These are phyloP conservation scores for Termitomyces sp. DNA, from an alignment of 768 basidiomycete genomes.

Conservation along the genomic window DNA sequence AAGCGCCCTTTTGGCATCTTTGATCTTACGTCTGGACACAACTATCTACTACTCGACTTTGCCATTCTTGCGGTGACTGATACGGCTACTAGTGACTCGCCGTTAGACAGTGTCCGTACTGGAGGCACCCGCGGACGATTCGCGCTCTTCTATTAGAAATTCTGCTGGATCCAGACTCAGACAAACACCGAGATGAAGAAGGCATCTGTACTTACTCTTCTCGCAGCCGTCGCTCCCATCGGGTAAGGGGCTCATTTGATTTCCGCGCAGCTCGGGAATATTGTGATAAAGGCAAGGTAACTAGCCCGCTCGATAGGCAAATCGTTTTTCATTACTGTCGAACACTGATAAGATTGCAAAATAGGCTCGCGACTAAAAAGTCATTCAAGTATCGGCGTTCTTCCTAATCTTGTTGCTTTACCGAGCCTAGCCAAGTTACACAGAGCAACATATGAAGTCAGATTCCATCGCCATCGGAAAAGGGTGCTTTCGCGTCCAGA, in stretches of 20 bases:
- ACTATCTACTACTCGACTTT: no score
- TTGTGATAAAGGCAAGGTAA: neutral
- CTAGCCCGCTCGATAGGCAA: neutral
- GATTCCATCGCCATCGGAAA: slow-evolving; percentile 5
- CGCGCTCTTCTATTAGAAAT: neutral
- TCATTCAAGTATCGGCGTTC: neutral
- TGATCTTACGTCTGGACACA: neutral
- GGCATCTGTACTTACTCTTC: neutral
- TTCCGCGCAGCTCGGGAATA: neutral
- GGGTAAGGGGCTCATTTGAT: neutral
- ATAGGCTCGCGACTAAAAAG: neutral
- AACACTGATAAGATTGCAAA: neutral
- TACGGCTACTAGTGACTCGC: neutral
- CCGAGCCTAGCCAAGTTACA: neutral
- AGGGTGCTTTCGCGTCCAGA: neutral
- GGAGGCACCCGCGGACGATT: neutral
- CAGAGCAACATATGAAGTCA: neutral
- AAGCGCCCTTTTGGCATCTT: neutral
- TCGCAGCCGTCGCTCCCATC: neutral
- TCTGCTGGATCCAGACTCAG: neutral
- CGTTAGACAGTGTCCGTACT: neutral
- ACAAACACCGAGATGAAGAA: neutral
- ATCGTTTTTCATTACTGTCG: neutral
- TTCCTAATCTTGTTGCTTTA: neutral
- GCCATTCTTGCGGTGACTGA: neutral